Percentiles rank a stretch among this genome's conserved stretches.
These are phyloP conservation scores for Solidago caesia DNA, from an alignment of 129 eudicot genomes.

Conservation along the genomic window DNA sequence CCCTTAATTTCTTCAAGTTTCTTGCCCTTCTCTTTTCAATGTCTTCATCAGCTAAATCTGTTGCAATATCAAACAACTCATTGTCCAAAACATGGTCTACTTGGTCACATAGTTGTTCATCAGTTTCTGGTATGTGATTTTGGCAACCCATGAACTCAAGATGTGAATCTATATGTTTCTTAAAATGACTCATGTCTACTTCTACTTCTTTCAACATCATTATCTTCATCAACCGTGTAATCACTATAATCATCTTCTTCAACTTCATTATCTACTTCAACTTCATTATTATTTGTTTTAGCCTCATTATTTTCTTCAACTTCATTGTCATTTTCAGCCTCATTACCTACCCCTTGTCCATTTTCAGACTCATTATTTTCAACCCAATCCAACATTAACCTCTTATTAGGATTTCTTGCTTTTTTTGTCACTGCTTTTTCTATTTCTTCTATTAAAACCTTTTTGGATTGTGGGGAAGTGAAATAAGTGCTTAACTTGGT, in stretches of 20 bases:
- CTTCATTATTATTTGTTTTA: not conserved
- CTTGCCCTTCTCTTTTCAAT: not conserved
- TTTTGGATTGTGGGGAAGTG: too few relatives aligned
- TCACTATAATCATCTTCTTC: not conserved
- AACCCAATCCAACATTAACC: too few relatives aligned
- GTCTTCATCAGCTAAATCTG: too few relatives aligned
- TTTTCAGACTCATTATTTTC: too few relatives aligned
- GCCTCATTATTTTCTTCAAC: not conserved
- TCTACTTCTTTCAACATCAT: not conserved
- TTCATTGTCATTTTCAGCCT: not conserved
- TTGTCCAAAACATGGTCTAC: not conserved
- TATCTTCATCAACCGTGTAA: not conserved
- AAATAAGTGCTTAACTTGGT: too few relatives aligned
- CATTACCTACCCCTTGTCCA: too few relatives aligned
- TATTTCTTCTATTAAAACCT: too few relatives aligned
- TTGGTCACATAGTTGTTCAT: not conserved
- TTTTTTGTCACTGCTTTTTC: too few relatives aligned
- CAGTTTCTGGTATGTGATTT: not conserved
- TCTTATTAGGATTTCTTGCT: too few relatives aligned
- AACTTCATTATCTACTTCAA: not conserved
- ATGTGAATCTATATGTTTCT: not conserved
- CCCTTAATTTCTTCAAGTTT: not conserved
- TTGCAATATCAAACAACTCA: not conserved
- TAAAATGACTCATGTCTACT: not conserved
- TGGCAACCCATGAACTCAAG: not conserved